phyloP scores from a whole-genome alignment of 2,329 filamentous ascomycete genomes.

The Fusarium albosuccineum region DNA sequence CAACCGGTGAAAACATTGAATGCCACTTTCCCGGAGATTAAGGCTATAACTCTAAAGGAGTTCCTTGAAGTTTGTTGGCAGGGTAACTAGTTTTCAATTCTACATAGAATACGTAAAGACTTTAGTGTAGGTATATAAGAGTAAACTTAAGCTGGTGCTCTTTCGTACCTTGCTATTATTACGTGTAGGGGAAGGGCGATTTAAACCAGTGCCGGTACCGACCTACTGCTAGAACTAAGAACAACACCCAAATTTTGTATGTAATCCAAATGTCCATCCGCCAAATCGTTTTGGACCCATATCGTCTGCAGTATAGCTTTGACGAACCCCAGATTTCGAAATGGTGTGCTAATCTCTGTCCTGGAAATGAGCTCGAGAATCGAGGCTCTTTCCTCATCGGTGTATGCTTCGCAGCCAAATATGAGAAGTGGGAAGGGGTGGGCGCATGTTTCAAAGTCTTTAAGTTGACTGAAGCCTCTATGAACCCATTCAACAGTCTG shows the following conservation, averaged over 20 bases:
- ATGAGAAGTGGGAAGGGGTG: constrained; percentile 43
- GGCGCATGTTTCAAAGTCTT: constrained; percentile 31
- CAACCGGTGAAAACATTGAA: too few species aligned
- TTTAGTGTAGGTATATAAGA: too few species aligned
- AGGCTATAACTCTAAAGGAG: too few species aligned
- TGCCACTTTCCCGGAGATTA: too few species aligned
- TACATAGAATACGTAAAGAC: too few species aligned
- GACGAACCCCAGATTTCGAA: constrained; percentile 38
- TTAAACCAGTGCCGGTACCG: constrained; percentile 17
- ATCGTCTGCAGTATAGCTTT: constrained; percentile 45
- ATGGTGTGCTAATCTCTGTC: constrained; percentile 32
- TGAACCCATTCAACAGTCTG: constrained; percentile 38
- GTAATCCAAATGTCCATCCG: constrained; percentile 15
- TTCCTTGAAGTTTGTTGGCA: too few species aligned
- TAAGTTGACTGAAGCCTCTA: constrained; percentile 44
- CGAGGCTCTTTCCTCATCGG: constrained; percentile 31
- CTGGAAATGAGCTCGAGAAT: constrained; percentile 45
- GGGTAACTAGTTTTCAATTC: too few species aligned
- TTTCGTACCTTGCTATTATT: too few species aligned
- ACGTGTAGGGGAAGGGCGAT: too few species aligned
- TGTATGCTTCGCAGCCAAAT: constrained; percentile 43
- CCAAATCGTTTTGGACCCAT: constrained; percentile 54
- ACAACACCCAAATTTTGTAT: constrained; percentile 19
- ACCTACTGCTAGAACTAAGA: constrained; percentile 24
- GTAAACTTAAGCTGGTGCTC: too few species aligned